phyloP scores from a whole-genome alignment of 2,329 filamentous ascomycete genomes.

The Pseudogymnoascus sp. region DNA sequence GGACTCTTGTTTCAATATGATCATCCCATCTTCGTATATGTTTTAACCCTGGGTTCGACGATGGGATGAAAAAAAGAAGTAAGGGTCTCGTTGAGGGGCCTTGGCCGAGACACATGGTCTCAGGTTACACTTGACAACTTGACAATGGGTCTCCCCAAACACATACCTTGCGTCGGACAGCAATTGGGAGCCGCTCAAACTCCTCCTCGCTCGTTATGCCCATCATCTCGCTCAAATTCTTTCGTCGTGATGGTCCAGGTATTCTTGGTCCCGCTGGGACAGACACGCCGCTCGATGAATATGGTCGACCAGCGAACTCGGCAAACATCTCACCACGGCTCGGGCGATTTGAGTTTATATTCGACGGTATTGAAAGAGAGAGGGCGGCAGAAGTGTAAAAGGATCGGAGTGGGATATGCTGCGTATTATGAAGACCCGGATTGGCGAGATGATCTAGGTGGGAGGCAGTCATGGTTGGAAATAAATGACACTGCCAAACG shows the following conservation, averaged over 20 bases:
- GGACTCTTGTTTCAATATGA: conserved; percentile 5
- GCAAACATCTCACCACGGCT: neutral
- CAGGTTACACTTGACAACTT: neutral
- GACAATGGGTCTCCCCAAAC: neutral
- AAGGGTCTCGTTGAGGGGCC: neutral
- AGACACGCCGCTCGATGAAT: neutral
- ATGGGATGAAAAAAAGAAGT: neutral
- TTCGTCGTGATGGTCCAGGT: conserved; percentile 14
- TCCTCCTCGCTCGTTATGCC: conserved; percentile 37
- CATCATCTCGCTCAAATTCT: conserved; percentile 28
- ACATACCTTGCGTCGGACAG: conserved; percentile 46
- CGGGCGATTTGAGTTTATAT: neutral
- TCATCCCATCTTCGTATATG: neutral
- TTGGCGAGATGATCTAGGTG: neutral
- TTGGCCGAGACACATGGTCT: conserved; percentile 5
- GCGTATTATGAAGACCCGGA: conserved; percentile 9
- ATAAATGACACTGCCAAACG: neutral
- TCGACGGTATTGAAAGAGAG: neutral
- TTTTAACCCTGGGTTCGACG: neutral
- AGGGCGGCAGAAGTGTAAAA: neutral
- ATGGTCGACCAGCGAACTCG: conserved; percentile 6
- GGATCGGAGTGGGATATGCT: neutral
- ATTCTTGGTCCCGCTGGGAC: neutral
- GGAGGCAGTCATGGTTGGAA: neutral
- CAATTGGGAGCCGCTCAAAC: conserved; percentile 43